phyloP scores from a whole-genome alignment of 768 basidiomycete genomes.

The Cystobasidium ongulense region DNA sequence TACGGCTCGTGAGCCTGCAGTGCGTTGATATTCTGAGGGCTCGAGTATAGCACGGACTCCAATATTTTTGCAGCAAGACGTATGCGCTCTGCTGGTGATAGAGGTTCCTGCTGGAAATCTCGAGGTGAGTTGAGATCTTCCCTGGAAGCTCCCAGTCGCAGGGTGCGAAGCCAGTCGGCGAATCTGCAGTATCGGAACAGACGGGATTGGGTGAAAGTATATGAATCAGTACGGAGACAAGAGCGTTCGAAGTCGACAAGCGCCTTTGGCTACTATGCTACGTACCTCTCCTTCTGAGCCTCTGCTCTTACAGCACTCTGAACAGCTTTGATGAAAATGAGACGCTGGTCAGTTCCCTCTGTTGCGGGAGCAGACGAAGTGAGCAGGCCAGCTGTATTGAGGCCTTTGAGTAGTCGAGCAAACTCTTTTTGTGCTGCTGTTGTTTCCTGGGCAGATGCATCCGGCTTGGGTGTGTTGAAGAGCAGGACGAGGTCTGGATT shows the following conservation, averaged over 20 bases:
- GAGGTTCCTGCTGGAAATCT: constrained; percentile 47
- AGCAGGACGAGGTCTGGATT: constrained; percentile 25
- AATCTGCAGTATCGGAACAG: constrained; percentile 46
- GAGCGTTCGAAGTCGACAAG: background rate
- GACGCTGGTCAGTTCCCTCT: background rate
- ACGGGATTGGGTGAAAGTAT: background rate
- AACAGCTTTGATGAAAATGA: constrained; percentile 5
- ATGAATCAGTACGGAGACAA: no score
- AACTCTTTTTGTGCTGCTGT: background rate
- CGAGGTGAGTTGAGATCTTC: constrained; percentile 51
- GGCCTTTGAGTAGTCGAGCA: background rate
- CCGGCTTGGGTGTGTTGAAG: background rate
- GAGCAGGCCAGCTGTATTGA: background rate
- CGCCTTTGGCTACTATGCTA: no score
- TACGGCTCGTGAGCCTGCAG: constrained; percentile 51
- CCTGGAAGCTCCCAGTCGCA: constrained; percentile 51
- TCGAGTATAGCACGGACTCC: constrained; percentile 44
- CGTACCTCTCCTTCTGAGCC: constrained; percentile 11
- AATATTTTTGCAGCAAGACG: constrained; percentile 68
- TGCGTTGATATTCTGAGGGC: background rate
- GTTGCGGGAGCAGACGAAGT: background rate
- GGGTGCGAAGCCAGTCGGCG: constrained; percentile 66
- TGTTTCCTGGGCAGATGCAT: background rate
- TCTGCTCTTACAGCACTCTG: background rate
- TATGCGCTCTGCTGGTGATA: constrained; percentile 67